Conservation (phyloP, 164 flowering plant species). For the Warburgia ugandensis region DNA sequence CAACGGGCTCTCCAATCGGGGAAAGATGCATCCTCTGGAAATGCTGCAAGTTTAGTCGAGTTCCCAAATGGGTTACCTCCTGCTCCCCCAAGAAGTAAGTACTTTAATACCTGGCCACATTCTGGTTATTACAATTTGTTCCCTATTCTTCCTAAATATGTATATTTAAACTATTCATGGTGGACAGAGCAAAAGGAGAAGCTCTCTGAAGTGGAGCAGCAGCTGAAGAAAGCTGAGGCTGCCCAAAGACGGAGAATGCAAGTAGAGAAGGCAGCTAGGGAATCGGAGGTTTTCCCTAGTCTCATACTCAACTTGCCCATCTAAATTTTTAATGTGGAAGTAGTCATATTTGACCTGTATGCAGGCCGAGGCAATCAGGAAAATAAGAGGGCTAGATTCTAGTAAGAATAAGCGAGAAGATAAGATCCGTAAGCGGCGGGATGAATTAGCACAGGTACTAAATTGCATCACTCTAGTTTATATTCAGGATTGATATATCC, state of each 20-base stretch:
- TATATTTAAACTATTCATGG: too few species aligned
- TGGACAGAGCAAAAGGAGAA: constrained; percentile 89
- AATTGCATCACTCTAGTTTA: neutral
- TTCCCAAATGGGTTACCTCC: constrained; percentile 92
- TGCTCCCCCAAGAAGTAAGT: constrained; percentile 81
- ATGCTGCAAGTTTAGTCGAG: constrained; percentile 50
- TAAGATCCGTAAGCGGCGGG: constrained; percentile 70
- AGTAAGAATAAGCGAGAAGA: constrained; percentile 84
- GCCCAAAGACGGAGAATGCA: constrained; percentile 91
- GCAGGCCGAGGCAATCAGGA: constrained; percentile 93
- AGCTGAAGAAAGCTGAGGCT: constrained; percentile 90
- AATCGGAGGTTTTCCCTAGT: constrained; percentile 81
- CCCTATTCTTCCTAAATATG: too few species aligned
- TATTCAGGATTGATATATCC: neutral
- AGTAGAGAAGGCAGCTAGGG: constrained; percentile 82
- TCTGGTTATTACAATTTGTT: too few species aligned
- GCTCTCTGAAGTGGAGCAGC: constrained; percentile 87
- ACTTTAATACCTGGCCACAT: too few species aligned
- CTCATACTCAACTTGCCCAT: neutral
- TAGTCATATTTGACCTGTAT: constrained; percentile 10
- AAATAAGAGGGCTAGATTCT: constrained; percentile 93
- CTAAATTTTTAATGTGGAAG: neutral
- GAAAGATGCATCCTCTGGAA: constrained; percentile 48
- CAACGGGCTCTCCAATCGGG: constrained; percentile 91
- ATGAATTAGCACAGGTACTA: constrained; percentile 82